Evolutionary conservation across 2,329 filamentous ascomycete genomes (phyloP).

Genomic region (Fusarium nematophilum): DNA sequence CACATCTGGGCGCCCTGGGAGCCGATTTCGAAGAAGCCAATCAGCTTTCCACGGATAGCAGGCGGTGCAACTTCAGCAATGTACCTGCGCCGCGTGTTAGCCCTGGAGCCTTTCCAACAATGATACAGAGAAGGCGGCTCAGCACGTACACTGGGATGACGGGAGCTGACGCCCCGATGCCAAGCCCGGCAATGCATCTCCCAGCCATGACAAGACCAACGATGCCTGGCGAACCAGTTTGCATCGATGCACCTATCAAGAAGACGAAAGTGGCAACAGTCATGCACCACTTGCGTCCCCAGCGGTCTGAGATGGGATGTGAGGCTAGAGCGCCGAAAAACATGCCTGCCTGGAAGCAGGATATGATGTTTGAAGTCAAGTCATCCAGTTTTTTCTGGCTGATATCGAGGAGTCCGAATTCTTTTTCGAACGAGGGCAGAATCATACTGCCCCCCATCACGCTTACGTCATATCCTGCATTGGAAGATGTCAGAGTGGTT

Average conservation of each 20-base stretch:
- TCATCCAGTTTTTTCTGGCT: background rate
- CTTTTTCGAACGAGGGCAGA: conserved; percentile 1
- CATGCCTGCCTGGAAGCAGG: conserved; percentile 48
- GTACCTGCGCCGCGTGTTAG: conserved; percentile 31
- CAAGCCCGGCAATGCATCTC: conserved; percentile 59
- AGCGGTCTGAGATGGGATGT: conserved; percentile 57
- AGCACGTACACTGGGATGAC: conserved; percentile 50
- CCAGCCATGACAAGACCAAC: conserved; percentile 55
- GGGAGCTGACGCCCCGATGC: conserved; percentile 59
- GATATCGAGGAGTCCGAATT: conserved; percentile 2
- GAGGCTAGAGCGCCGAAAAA: conserved; percentile 49
- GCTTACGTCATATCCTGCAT: conserved; percentile 16
- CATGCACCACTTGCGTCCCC: conserved; percentile 57
- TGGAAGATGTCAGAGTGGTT: background rate
- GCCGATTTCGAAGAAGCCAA: conserved; percentile 58
- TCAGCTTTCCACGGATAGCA: conserved; percentile 59
- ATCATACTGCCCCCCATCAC: conserved; percentile 7
- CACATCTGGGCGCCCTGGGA: conserved; percentile 35
- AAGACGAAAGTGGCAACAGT: conserved; percentile 55
- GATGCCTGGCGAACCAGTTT: conserved; percentile 41
- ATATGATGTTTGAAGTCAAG: conserved; percentile 17
- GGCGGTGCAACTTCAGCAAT: conserved; percentile 55
- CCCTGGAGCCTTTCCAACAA: no score
- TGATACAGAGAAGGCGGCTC: background rate
- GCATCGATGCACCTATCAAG: conserved; percentile 46